These are phyloP conservation scores for Phytophthora nicotianae DNA, from an alignment of 352 stramenopile species.

Conservation along the genomic window DNA sequence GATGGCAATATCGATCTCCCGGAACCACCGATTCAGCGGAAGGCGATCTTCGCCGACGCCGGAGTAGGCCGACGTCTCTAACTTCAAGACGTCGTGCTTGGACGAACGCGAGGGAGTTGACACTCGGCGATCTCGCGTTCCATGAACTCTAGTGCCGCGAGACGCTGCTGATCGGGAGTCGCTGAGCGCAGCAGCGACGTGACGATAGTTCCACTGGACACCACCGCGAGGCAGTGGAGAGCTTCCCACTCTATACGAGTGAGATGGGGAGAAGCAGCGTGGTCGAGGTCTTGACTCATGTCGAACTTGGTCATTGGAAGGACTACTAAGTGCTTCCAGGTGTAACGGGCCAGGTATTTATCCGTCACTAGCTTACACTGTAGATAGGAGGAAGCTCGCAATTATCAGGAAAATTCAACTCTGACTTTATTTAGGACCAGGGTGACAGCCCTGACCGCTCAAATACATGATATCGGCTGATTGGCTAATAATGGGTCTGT, in stretches of 20 bases:
- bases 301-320: neutral
- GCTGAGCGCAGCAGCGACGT: slow-evolving; percentile 2
- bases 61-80: neutral
- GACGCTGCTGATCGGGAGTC: neutral
- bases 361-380: neutral
- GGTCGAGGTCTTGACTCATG: neutral
- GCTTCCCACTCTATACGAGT: neutral
- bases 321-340: neutral
- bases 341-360: neutral
- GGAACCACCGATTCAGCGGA: neutral
- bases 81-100: neutral
- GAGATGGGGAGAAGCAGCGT: neutral
- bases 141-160: neutral
- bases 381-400: neutral
- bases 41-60: neutral
- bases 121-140: neutral
- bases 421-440: neutral
- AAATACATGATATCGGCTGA: neutral
- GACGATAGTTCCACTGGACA: neutral
- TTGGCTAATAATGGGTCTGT: neutral
- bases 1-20: neutral
- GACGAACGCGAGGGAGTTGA: neutral
- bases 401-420: neutral
- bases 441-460: neutral
- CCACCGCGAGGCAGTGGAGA: neutral